Evolutionary conservation across 129 eudicot species (phyloP).

Genomic region (Rutidosis leptorrhynchoides): DNA sequence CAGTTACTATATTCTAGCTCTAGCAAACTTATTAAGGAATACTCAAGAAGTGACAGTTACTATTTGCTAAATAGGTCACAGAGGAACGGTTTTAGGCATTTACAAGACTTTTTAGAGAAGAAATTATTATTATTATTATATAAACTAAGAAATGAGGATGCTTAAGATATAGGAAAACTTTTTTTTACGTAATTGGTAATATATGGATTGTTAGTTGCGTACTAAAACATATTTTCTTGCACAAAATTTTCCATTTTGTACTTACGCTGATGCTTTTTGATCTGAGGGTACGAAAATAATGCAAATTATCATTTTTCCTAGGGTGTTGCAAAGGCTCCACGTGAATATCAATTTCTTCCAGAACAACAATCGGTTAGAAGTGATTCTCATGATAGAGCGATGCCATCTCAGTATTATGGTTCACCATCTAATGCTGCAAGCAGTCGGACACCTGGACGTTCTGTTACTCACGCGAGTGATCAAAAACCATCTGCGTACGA

Average conservation of each 20-base stretch:
- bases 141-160: constrained; percentile 11
- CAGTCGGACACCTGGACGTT: constrained; percentile 36
- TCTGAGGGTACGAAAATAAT: neutral
- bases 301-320: constrained; percentile 19
- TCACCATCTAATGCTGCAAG: constrained; percentile 52
- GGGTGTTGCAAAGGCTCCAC: constrained; percentile 58
- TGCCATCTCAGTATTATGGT: constrained; percentile 53
- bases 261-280: neutral
- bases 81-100: neutral
- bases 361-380: constrained; percentile 73
- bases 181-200: neutral
- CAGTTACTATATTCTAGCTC: constrained; percentile 1
- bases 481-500: constrained; percentile 47
- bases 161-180: neutral
- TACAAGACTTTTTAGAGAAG: neutral
- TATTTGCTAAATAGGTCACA: neutral
- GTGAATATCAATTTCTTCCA: constrained; percentile 87
- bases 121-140: too few species aligned
- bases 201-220: neutral
- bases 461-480: constrained; percentile 43
- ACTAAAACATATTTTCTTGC: neutral
- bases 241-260: neutral
- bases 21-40: neutral
- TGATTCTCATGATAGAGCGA: constrained; percentile 67
- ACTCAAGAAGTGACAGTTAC: neutral